Conservation (phyloP, 164 flowering plant genomes). For the Nymphaea thermarum region DNA sequence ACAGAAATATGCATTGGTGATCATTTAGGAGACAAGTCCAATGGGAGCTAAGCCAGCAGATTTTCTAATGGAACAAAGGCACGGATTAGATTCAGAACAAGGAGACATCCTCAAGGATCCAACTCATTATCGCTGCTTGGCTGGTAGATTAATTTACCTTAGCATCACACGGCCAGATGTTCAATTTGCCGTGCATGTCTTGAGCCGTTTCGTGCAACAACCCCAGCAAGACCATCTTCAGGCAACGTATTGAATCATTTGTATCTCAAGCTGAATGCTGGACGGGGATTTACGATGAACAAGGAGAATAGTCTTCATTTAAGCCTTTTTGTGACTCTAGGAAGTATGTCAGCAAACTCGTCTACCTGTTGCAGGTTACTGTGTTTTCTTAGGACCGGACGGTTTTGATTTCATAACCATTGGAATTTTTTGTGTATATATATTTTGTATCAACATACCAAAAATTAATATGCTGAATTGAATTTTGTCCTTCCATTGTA, state of each 20-base stretch:
- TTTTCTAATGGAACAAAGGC: neutral
- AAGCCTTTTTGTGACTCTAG: neutral
- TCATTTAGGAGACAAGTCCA: neutral
- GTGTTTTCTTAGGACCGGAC: neutral
- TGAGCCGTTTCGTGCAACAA: neutral
- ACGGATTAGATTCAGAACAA: neutral
- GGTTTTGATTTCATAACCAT: neutral
- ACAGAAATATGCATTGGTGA: neutral
- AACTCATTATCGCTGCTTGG: neutral
- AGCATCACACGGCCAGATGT: neutral
- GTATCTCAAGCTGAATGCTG: neutral
- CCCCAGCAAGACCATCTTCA: neutral
- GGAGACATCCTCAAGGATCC: neutral
- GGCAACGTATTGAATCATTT: no score
- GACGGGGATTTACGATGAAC: neutral
- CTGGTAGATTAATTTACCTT: neutral
- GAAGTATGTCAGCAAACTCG: neutral
- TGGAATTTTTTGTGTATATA: no score
- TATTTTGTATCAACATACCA: no score
- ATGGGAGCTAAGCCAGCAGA: neutral
- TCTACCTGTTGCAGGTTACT: neutral
- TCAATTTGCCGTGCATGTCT: neutral
- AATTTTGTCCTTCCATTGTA: no score
- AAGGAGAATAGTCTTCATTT: neutral
- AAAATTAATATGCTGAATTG: no score